Evolutionary conservation across 345 rosid genomes (phyloP), one percentile per base, ranked within the genome.

Genomic region (Salix viminalis): DNA sequence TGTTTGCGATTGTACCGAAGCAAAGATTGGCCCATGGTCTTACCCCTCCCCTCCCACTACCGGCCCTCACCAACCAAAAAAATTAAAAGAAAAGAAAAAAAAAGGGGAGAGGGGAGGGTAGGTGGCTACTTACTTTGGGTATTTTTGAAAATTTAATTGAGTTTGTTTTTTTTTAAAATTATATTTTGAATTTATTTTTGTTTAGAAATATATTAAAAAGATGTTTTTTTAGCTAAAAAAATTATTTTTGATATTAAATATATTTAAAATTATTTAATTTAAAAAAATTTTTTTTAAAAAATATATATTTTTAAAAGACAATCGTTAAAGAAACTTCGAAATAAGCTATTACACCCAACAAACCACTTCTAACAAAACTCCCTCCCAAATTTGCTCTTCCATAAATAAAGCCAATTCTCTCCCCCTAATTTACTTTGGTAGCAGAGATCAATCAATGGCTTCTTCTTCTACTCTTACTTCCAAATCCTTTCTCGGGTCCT

Each of bases 401-500:
- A 42, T 42, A 2, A 42, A 42, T 42, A 42, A 5, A 42, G 46
- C 14, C 46, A 42, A 10, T 42, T 42, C 69, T 32, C 41, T 8
- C 41, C 69, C 21, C 42, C 10, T 16, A 3, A 41, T 30, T 4
- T 10, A 66, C 12, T 50, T 10, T 39, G 6, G 23, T 37, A 21
- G 4, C 16, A 14, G 19, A 15, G 24, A 3, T 69, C 82, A 10
- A 8, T 69, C 82, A 15, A 74, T 73, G 77, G 77, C 82, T 2
- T 74, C 78, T 61, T 73, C 56, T 69, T 65, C 75, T 69, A 48
- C 73, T 44, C 76, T 75, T 42, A 32, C 73, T 0, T 75, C 83
- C 64, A 70, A 54, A 28, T 60, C 75, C 37, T 80, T 80, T 23
- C 65, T 70, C 13, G 79, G 76, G 1, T 5, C 70, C 60, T 42